Evolutionary conservation across 306 rosid genomes (phyloP).

Genomic region (Benincasa hispida): DNA sequence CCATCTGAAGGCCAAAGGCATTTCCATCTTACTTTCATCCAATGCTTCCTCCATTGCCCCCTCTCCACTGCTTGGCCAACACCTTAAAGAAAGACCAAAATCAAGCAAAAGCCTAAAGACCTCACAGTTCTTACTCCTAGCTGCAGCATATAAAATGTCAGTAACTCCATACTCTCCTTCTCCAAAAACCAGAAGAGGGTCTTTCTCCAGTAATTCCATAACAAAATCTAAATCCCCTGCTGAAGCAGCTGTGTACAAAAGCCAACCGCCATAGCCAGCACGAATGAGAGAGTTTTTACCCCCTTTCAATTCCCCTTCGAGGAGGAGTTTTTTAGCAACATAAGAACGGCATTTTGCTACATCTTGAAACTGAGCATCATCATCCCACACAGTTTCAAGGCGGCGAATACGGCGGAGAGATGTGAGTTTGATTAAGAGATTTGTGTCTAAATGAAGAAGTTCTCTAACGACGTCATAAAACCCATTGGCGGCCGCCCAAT

Average conservation of each 20-base stretch:
- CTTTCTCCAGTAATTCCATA: conserved; percentile 35
- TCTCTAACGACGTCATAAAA: conserved; percentile 66
- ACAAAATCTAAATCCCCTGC: conserved; percentile 71
- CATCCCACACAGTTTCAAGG: conserved; percentile 90
- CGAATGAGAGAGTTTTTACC: conserved; percentile 54
- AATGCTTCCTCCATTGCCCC: conserved; percentile 1
- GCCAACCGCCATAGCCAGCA: conserved; percentile 98
- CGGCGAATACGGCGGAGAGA: conserved; percentile 87
- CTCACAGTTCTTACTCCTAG: conserved; percentile 51
- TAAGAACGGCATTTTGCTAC: conserved; percentile 59
- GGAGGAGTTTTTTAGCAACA: conserved; percentile 52
- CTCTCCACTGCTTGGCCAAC: conserved; percentile 15
- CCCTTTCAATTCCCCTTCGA: conserved; percentile 32
- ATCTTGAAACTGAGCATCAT: conserved; percentile 39
- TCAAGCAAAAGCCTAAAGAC: conserved; percentile 48
- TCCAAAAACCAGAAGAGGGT: conserved; percentile 61
- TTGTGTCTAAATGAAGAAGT: conserved; percentile 79
- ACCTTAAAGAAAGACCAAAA: conserved; percentile 35
- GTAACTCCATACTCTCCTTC: conserved; percentile 91
- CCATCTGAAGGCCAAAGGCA: conserved; percentile 28
- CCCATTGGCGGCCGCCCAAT: conserved; percentile 88
- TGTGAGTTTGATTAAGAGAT: conserved; percentile 77
- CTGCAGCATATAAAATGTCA: conserved; percentile 70
- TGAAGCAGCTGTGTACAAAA: conserved; percentile 85
- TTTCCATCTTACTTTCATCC: conserved; percentile 26